Base-by-base conservation (phyloP, 2,329 filamentous ascomycete genomes). In the Sporothrix protearum region DNA sequence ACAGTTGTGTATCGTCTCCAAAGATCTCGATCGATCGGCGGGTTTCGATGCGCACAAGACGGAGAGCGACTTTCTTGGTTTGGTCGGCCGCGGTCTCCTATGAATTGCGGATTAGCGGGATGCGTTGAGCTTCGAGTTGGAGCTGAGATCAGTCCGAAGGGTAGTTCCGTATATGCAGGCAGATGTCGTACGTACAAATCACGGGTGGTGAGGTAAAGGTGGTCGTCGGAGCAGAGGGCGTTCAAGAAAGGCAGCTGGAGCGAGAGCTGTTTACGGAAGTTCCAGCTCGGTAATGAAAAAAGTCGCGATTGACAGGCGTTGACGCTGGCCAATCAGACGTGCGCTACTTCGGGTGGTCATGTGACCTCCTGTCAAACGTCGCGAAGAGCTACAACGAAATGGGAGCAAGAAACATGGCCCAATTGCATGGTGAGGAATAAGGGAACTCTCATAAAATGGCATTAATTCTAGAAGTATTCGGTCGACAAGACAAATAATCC, bases 251-350 rank as follows among this genome's bases (percentile, higher is more conserved):
- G 63, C 28, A 25, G 45, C 14, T 28, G 30, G 45, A 25, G 22
- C 49, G 45, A 49, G 63, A 67, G 45, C 64, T 67, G 64, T 67
- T 67, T 39, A 47, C 42, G 42, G 42, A 47, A 14, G 16, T 51
- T 19, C 64, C 51, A 25, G 30, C 42, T 66, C 63, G 42, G 28
- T 42, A 49, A 51, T 36, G 64, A 36, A 22, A 51, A 67, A 67
- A 67, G 64, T 67, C 64, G 64, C 64, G 64, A 67, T 67, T 51
- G 64, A 67, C 64, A 51, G 45, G 45, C 45, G 45, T 51, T 51
- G 45, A 45, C 19, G 64, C 64, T 67, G n/a, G 64, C 64, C 64
- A 67, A 67, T 67, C 45, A 67, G 64, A 53, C 3, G 28, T 3
- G 19, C 28, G 0, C 45, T 22, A 16, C 45, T 22, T 51, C 64